Conservation (phyloP, 164 flowering plant genomes). For the Tinospora cordifolia region DNA sequence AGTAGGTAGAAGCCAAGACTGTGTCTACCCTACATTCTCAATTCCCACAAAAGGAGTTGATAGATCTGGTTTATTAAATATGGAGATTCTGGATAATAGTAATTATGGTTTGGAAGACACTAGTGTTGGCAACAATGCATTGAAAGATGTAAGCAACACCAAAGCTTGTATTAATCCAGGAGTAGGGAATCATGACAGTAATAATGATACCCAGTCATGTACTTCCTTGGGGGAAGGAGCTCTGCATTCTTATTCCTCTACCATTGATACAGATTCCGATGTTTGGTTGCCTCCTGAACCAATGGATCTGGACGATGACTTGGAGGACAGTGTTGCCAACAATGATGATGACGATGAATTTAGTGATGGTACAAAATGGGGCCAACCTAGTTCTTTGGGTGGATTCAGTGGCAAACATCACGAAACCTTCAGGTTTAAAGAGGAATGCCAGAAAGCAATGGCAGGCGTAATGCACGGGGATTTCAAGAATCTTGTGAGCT, state of each 20-base stretch:
- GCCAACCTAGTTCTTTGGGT: constrained; percentile 45
- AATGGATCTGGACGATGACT: constrained; percentile 60
- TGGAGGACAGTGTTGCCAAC: constrained; percentile 42
- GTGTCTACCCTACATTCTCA: constrained; percentile 12
- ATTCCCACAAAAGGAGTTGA: constrained; percentile 11
- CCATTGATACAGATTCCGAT: constrained; percentile 27
- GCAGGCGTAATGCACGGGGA: constrained; percentile 52
- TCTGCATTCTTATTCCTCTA: constrained; percentile 22
- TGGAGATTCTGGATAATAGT: constrained; percentile 16
- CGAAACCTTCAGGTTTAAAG: constrained; percentile 37
- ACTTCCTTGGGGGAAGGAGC: constrained; percentile 15
- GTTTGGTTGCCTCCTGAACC: constrained; percentile 84
- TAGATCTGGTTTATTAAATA: constrained; percentile 8
- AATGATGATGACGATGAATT: constrained; percentile 68
- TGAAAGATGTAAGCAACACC: constrained; percentile 17
- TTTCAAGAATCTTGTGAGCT: constrained; percentile 52
- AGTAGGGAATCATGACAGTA: constrained; percentile 19
- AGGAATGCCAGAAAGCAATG: constrained; percentile 51
- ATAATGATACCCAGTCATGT: constrained; percentile 1
- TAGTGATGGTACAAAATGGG: constrained; percentile 57
- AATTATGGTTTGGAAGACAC: constrained; percentile 4
- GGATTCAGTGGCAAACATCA: constrained; percentile 31
- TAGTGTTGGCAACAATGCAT: not conserved
- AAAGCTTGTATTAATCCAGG: constrained; percentile 14
- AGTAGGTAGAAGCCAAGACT: constrained; percentile 23